These are phyloP conservation scores for Schizosaccharomyces octosporus DNA, from an alignment of 805 yeast species.

Conservation along the genomic window DNA sequence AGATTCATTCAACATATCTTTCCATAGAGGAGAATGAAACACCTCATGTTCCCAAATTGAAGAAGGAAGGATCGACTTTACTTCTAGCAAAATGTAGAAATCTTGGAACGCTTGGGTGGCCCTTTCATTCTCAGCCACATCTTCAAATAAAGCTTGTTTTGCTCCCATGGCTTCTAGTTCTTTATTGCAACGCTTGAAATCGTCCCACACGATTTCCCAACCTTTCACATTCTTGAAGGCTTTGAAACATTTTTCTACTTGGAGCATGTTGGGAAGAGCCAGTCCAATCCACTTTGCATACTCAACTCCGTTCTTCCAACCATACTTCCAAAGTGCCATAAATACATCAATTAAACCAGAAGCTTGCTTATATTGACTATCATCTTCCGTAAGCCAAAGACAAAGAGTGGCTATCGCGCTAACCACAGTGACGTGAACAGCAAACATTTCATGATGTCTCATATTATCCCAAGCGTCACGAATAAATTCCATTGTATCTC, in stretches of 20 bases:
- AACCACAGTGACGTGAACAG: neutral
- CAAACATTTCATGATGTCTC: neutral
- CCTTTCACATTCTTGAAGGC: neutral
- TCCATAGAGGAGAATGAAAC: neutral
- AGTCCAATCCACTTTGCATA: neutral
- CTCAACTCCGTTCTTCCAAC: neutral
- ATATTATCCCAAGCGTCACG: conserved; percentile 2
- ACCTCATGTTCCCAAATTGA: neutral
- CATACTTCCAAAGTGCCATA: neutral
- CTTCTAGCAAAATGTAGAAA: neutral
- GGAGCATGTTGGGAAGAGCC: neutral
- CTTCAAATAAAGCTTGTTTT: neutral
- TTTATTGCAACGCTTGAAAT: neutral
- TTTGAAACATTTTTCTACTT: neutral
- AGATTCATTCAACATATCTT: neutral
- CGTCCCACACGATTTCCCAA: neutral
- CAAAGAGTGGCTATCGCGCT: neutral
- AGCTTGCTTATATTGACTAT: neutral
- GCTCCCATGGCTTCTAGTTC: neutral
- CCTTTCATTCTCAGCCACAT: neutral
- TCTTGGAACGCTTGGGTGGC: neutral
- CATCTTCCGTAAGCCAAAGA: conserved; percentile 1
- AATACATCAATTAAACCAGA: conserved; percentile 1
- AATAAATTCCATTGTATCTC: conserved; percentile 1
- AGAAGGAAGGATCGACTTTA: neutral